Conservation (phyloP, 2,329 filamentous ascomycete species). For the Trichoderma arundinaceum region DNA sequence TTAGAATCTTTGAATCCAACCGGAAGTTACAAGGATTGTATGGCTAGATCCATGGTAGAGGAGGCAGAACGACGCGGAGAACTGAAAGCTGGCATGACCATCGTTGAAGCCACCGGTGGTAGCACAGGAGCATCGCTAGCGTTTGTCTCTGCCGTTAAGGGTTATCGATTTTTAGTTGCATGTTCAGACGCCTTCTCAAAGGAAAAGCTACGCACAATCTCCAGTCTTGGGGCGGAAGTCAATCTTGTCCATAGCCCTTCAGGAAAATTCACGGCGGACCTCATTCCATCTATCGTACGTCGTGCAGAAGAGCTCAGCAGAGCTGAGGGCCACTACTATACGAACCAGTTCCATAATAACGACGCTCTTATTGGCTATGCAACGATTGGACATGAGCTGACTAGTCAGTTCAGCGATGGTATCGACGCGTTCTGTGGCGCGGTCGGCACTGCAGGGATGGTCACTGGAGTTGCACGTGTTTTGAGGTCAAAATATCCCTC, state of each 20-base stretch:
- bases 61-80: constrained; percentile 16
- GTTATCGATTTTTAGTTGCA: constrained; percentile 7
- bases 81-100: constrained; percentile 14
- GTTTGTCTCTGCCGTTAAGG: not conserved
- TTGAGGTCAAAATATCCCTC: not conserved
- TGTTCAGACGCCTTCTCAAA: constrained; percentile 21
- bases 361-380: constrained; percentile 32
- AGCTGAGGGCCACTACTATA: constrained; percentile 5
- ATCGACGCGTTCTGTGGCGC: constrained; percentile 33
- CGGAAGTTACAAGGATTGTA: constrained; percentile 13
- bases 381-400: constrained; percentile 26
- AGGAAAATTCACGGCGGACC: constrained; percentile 29
- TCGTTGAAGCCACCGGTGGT: constrained; percentile 19
- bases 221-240: constrained; percentile 30
- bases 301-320: constrained; percentile 18
- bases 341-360: constrained; percentile 32
- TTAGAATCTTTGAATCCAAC: not conserved
- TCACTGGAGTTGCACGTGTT: constrained; percentile 29
- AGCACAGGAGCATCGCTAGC: constrained; percentile 8
- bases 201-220: constrained; percentile 33
- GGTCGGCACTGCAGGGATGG: constrained; percentile 31
- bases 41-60: constrained; percentile 15
- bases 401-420: constrained; percentile 25
- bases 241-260: constrained; percentile 29
- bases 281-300: constrained; percentile 6